Percentiles rank a stretch among this genome's conserved stretches.
phyloP scores from a whole-genome alignment of 2,329 filamentous ascomycete species.

The Beauveria sp. region DNA sequence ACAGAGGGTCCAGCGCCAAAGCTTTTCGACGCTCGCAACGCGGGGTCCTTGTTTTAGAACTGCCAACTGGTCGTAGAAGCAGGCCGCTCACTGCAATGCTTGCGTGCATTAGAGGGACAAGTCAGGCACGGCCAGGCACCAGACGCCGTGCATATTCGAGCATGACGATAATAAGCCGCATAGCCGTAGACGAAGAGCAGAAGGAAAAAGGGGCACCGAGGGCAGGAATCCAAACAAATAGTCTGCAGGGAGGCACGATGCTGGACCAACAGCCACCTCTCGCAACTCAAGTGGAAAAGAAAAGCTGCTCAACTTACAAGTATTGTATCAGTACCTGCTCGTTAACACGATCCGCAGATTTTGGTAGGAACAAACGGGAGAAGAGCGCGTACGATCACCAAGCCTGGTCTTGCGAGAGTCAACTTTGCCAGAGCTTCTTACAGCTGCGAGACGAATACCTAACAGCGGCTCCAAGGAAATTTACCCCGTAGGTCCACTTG shows the following conservation, averaged over 20 bases:
- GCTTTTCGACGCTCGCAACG: background rate
- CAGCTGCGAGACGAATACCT: background rate
- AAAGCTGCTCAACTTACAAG: background rate
- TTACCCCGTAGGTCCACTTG: background rate
- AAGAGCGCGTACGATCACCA: background rate
- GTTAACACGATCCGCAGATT: background rate
- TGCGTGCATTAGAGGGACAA: background rate
- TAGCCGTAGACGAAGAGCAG: background rate
- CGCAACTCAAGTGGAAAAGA: background rate
- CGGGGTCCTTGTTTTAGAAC: conserved; percentile 1
- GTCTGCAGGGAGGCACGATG: background rate
- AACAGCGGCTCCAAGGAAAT: background rate
- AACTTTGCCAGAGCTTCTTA: background rate
- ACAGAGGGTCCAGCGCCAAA: background rate
- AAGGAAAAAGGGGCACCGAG: background rate
- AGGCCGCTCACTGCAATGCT: background rate
- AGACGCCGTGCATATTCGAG: background rate
- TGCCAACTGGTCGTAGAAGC: background rate
- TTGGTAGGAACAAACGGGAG: background rate
- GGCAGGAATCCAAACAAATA: background rate
- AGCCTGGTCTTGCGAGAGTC: background rate
- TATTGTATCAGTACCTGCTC: background rate
- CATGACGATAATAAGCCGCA: background rate
- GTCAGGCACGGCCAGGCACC: background rate
- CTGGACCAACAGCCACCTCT: background rate